Base-by-base conservation (phyloP, 805 yeast genomes). In the Candida sakaeoensis region DNA sequence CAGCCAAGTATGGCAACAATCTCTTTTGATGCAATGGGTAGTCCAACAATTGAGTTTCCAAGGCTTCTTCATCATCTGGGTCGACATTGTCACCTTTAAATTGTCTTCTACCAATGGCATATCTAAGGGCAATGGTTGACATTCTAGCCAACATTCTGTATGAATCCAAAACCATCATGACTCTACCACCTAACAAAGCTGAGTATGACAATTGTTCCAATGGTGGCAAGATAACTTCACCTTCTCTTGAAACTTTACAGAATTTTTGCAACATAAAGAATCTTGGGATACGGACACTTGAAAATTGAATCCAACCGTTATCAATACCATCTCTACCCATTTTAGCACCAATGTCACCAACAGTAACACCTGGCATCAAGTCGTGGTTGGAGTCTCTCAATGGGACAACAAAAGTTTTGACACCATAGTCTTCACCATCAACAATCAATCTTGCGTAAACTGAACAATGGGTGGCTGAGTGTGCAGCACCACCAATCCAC, bases 401-500 rank as follows among this genome's bases (percentile, higher is more conserved):
- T 35, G 74, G 74, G 38, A 68, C 74, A 35, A 69, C 64, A 44
- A 68, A 69, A 15, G 72, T 65, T 59, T 69, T 69, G 42, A 67
- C 70, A 38, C 74, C 74, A 49, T 68, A 67, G 50, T 69, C 74
- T 47, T 64, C 53, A 39, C 72, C 73, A 44, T 65, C 56, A 39
- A 69, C 69, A 41, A 65, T 57, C 42, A 69, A 65, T 44, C 74
- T 59, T 36, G 73, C 74, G 45, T 69, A 69, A 38, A 55, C 55
- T 16, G 64, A 43, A 30, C 63, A 52, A 49, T 69, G 74, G 15
- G 74, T 68, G 21, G 74, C 62, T 8, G 73, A 67, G 46, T 69
- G 74, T 24, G 74, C 74, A 41, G 74, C 74, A 42, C 74, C 74
- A 28, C 74, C 74, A 43, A 69, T 69, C 74, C 74, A 69, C 74